These are phyloP conservation scores for Sphagnum tenellum DNA, from an alignment of 225 moss, liverwort and hornwort species.

Conservation along the genomic window DNA sequence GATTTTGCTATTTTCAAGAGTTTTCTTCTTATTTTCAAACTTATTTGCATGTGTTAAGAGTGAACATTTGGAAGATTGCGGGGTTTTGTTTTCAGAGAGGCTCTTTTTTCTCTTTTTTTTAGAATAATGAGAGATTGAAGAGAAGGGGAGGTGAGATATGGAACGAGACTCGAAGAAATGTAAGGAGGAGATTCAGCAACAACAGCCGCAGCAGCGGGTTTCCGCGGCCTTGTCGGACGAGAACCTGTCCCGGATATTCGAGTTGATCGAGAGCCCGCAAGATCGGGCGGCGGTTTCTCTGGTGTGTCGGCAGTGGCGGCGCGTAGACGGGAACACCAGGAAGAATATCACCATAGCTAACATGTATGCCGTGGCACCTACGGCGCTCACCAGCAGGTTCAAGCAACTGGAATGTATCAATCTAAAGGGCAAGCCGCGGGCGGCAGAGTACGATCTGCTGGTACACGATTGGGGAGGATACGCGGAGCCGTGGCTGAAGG, in stretches of 20 bases:
- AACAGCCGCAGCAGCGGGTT: constrained; percentile 1
- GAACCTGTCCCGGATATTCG: constrained; percentile 56
- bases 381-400: constrained; percentile 47
- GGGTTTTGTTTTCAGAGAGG: too few species aligned
- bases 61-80: too few species aligned
- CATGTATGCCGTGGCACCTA: constrained; percentile 55
- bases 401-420: constrained; percentile 28
- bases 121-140: too few species aligned
- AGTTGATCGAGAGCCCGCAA: constrained; percentile 38
- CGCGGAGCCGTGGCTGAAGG: constrained; percentile 35
- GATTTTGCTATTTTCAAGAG: too few species aligned
- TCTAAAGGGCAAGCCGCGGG: constrained; percentile 40
- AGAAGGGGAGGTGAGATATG: too few species aligned
- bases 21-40: too few species aligned
- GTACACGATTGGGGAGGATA: constrained; percentile 34
- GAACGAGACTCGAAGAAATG: too few species aligned
- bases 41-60: too few species aligned
- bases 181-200: too few species aligned
- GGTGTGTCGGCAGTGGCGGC: constrained; percentile 78
- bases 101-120: too few species aligned
- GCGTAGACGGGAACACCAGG: constrained; percentile 69
- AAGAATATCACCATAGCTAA: constrained; percentile 63
- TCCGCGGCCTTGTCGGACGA: constrained; percentile 40
- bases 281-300: constrained; percentile 68
- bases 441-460: constrained; percentile 33